phyloP scores from a whole-genome alignment of 352 stramenopile species.

The Phytophthora citrophthora region DNA sequence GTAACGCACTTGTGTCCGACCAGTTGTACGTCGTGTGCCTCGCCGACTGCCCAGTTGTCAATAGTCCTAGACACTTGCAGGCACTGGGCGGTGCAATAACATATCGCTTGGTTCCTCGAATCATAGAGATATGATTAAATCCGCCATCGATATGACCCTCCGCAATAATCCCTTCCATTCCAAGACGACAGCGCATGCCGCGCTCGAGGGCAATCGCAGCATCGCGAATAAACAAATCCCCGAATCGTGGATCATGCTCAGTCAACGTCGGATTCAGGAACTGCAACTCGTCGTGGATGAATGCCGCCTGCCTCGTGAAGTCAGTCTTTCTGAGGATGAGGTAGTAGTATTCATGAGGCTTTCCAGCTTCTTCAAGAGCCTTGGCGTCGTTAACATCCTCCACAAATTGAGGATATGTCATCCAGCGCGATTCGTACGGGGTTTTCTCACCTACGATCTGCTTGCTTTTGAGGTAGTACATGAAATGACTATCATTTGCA shows the following conservation, averaged over 20 bases:
- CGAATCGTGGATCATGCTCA: constrained; percentile 48
- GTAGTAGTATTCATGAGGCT: constrained; percentile 56
- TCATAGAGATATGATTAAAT: constrained; percentile 94
- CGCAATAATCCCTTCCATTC: constrained; percentile 93
- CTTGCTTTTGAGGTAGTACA: constrained; percentile 89
- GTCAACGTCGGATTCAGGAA: constrained; percentile 93
- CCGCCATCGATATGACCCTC: constrained; percentile 94
- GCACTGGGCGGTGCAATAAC: constrained; percentile 92
- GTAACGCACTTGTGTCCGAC: constrained; percentile 57
- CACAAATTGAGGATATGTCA: constrained; percentile 71
- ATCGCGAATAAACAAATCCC: constrained; percentile 64
- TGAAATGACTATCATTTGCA: constrained; percentile 93
- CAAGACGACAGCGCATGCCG: constrained; percentile 87
- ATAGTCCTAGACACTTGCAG: constrained; percentile 82
- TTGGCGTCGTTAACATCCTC: constrained; percentile 35
- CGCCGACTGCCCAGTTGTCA: constrained; percentile 74
- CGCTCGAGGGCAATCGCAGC: constrained; percentile 30
- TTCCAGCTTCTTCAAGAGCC: constrained; percentile 11
- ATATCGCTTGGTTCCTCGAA: constrained; percentile 92
- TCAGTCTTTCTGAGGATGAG: constrained; percentile 64
- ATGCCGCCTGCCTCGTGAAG: constrained; percentile 44
- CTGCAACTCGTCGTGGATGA: constrained; percentile 87
- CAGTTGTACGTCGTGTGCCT: constrained; percentile 94
- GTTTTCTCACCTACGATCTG: constrained; percentile 38
- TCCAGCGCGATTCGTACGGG: constrained; percentile 58